These are phyloP conservation scores for Trichomonascus vanleenenianus DNA, from an alignment of 805 yeast species.

Conservation along the genomic window DNA sequence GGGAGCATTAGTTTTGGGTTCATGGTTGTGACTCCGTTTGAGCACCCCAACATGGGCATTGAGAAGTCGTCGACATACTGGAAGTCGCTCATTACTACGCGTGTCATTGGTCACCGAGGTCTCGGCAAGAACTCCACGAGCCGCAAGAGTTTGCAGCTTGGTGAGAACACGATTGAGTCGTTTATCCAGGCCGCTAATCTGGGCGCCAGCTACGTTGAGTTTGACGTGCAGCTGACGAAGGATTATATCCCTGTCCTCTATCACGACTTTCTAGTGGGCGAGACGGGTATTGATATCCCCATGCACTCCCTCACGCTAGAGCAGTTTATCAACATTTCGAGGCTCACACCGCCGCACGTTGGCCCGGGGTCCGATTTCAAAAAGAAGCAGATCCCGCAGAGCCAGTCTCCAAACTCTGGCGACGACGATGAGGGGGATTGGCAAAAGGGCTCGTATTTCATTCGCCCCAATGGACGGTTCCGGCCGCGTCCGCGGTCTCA, in stretches of 20 bases:
- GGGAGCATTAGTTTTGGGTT: conserved; percentile 76
- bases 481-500: conserved; percentile 32
- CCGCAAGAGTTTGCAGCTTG: conserved; percentile 75
- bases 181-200: conserved; percentile 93
- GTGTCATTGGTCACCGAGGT: conserved; percentile 95
- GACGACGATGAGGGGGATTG: background rate
- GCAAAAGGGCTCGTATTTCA: background rate
- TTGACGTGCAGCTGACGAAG: conserved; percentile 91
- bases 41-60: conserved; percentile 60
- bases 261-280: conserved; percentile 91
- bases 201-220: conserved; percentile 95
- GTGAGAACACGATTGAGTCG: conserved; percentile 92
- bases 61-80: conserved; percentile 72
- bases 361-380: background rate
- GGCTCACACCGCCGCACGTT: too few relatives aligned
- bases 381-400: background rate
- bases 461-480: conserved; percentile 1
- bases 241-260: conserved; percentile 88
- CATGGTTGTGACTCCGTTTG: conserved; percentile 62
- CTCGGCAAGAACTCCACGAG: conserved; percentile 76
- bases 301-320: conserved; percentile 89
- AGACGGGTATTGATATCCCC: conserved; percentile 91
- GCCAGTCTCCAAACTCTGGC: background rate
- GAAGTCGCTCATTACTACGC: conserved; percentile 79
- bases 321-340: conserved; percentile 44